Evolutionary conservation across 371 early-diverging fungal genomes (phyloP), one percentile per base, ranked within the genome.

Genomic region (Entomophthora muscae): DNA sequence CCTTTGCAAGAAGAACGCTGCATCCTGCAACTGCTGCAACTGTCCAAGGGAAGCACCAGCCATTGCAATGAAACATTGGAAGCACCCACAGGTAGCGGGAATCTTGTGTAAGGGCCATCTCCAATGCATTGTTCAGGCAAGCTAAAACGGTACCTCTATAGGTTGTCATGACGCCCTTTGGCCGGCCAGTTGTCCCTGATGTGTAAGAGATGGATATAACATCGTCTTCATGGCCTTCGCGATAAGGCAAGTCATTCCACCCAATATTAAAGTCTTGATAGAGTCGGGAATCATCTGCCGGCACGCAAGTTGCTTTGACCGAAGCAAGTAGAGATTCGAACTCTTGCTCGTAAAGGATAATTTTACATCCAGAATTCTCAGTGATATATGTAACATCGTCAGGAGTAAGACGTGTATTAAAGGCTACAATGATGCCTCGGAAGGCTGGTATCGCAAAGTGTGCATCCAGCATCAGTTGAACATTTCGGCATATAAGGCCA

Each of bases 141-240:
- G 75, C 68, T 58, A 85, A 67, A 63, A 82, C 83, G 29, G 76
- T 72, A 0, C 83, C 83, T 62, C 69, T 67, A 68, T 97, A 91
- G 28, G 89, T 83, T 42, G 93, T 71, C 32, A 93, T 79, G 13
- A 75, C 73, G 73, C 97, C 75, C 82, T 84, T 88, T 27, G 88
- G 88, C 5, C 66, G 72, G 5, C 85, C 88, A 0, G 78, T 76
- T 63, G 80, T 72, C 66, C 95, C 97, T 71, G 89, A 88, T 5
- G 99, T 98, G 74, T 96, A 99, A 79, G 93, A 96, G 68, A 99
- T 91, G 12, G 95, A 93, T 26, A 91, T 89, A 64, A 94, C 73
- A 68, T 88, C 87, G 1, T 86, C 83, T 67, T 85, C 85, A 33
- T 77, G 72, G 32, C 70, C 0, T 73, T 62, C 23, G 75, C 32